Conservation (phyloP, 352 stramenopile genomes). For the Globisporangium apiculatum region DNA sequence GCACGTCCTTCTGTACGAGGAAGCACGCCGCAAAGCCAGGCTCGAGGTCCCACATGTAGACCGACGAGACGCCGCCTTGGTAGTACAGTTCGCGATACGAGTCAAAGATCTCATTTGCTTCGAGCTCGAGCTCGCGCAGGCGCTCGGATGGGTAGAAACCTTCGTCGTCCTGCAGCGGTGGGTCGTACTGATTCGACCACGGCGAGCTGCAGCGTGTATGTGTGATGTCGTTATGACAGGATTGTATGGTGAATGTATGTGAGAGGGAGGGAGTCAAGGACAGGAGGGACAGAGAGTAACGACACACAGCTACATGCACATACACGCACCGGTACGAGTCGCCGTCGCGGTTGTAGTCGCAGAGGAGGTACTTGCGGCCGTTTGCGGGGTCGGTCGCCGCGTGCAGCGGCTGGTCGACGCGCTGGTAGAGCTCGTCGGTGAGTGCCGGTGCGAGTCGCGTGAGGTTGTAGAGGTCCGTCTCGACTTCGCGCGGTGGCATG, state of each 20-base stretch:
- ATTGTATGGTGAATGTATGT: no score
- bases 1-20: constrained; percentile 91
- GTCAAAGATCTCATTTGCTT: constrained; percentile 96
- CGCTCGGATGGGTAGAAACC: constrained; percentile 88
- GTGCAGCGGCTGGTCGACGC: constrained; percentile 90
- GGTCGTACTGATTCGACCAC: constrained; percentile 92
- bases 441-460: constrained; percentile 73
- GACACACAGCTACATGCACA: not conserved
- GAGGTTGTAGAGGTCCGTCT: constrained; percentile 80
- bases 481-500: constrained; percentile 83
- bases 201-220: constrained; percentile 38
- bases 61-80: constrained; percentile 87
- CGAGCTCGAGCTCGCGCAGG: constrained; percentile 87
- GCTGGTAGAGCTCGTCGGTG: constrained; percentile 90
- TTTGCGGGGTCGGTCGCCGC: constrained; percentile 80
- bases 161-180: constrained; percentile 65
- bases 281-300: not conserved
- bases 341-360: constrained; percentile 94
- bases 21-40: constrained; percentile 91
- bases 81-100: constrained; percentile 97
- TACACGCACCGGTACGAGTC: constrained; percentile 67
- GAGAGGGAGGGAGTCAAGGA: not conserved
- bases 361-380: constrained; percentile 89
- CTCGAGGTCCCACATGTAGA: constrained; percentile 96
- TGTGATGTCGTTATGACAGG: not conserved